Conservation (phyloP, 768 basidiomycete genomes). For the Termitomyces sp. region DNA sequence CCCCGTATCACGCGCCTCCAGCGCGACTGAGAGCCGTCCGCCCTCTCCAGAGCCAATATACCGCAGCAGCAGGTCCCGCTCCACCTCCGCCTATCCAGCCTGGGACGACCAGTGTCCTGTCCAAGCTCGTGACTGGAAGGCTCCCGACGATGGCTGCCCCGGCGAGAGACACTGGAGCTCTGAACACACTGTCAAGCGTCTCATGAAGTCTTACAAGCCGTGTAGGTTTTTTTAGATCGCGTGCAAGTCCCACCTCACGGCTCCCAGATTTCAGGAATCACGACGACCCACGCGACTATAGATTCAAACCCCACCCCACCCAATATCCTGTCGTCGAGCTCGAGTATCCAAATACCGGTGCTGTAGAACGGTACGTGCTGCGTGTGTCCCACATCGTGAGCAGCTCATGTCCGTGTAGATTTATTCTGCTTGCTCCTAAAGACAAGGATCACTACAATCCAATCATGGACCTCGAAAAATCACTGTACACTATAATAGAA, state of each 20-base stretch:
- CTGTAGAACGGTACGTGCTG: conserved; percentile 58
- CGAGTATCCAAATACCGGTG: conserved; percentile 71
- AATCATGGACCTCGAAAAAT: conserved; percentile 70
- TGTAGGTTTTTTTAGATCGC: conserved; percentile 39
- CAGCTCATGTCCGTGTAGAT: conserved; percentile 34
- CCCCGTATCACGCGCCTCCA: conserved; percentile 35
- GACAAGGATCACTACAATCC: conserved; percentile 88
- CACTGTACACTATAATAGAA: conserved; percentile 68
- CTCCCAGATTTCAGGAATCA: conserved; percentile 65
- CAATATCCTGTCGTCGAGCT: conserved; percentile 63
- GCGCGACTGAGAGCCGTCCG: conserved; percentile 32
- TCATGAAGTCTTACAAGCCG: conserved; percentile 64
- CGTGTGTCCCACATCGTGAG: neutral
- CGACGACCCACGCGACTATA: conserved; percentile 52
- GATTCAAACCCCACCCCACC: conserved; percentile 58
- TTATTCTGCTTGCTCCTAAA: conserved; percentile 71
- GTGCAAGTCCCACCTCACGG: conserved; percentile 9
- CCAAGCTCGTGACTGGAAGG: conserved; percentile 43
- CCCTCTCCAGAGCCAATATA: conserved; percentile 55
- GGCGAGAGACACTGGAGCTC: conserved; percentile 54
- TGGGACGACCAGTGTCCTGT: conserved; percentile 28
- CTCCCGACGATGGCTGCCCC: conserved; percentile 44
- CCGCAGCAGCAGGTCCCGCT: conserved; percentile 57
- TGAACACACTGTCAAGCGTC: conserved; percentile 53
- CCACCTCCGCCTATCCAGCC: conserved; percentile 47